phyloP scores from a whole-genome alignment of 306 rosid genomes.

The Datisca glomerata region DNA sequence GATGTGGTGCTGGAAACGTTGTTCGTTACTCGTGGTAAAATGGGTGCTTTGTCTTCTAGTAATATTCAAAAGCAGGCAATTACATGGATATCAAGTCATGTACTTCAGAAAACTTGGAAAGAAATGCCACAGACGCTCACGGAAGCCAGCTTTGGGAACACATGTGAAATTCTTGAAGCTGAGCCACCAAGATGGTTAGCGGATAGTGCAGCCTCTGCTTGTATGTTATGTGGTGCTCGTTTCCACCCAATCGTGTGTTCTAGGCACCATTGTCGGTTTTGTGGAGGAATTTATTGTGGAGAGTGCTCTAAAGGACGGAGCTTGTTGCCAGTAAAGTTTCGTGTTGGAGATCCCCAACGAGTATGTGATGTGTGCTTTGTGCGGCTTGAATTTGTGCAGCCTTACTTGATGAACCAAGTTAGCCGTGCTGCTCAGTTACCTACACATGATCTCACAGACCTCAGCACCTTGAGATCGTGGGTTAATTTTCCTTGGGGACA shows the following conservation, averaged over 20 bases:
- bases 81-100: constrained; percentile 50
- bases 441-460: constrained; percentile 81
- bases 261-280: constrained; percentile 91
- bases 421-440: constrained; percentile 90
- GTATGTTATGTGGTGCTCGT: constrained; percentile 85
- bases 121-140: constrained; percentile 90
- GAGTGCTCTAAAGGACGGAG: constrained; percentile 87
- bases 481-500: constrained; percentile 91
- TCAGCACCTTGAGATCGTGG: constrained; percentile 90
- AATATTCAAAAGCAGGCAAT: constrained; percentile 26
- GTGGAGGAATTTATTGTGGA: constrained; percentile 95
- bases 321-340: constrained; percentile 67
- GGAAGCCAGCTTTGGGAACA: constrained; percentile 54
- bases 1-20: constrained; percentile 86
- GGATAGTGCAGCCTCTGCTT: constrained; percentile 77
- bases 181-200: constrained; percentile 97
- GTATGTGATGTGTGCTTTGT: constrained; percentile 94
- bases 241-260: constrained; percentile 93
- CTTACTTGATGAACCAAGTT: constrained; percentile 78
- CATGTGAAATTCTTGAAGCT: constrained; percentile 56
- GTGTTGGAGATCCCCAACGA: constrained; percentile 71
- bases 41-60: constrained; percentile 50
- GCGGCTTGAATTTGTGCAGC: constrained; percentile 76
- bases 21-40: constrained; percentile 73
- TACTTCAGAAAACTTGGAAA: constrained; percentile 82